These are phyloP conservation scores for Blastocystis sp. DNA, from an alignment of 352 stramenopile genomes.

Conservation along the genomic window DNA sequence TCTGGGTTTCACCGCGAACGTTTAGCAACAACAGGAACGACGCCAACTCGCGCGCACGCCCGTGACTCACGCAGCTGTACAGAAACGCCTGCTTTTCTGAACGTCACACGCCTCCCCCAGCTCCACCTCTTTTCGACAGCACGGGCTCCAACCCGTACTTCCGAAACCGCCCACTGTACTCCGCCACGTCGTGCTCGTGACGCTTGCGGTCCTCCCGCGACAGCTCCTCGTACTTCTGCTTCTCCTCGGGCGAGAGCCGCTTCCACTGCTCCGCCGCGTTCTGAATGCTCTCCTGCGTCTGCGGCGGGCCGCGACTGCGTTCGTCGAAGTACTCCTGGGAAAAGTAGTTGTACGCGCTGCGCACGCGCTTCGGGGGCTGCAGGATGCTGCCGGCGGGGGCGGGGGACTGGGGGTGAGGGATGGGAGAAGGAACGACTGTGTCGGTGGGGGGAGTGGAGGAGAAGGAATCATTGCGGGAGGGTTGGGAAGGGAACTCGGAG, in stretches of 20 bases:
- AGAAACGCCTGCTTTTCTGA: slow-evolving; percentile 27
- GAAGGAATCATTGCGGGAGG: too few relatives aligned
- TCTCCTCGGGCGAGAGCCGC: slow-evolving; percentile 30
- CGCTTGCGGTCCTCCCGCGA: slow-evolving; percentile 25
- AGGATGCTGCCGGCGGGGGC: background rate
- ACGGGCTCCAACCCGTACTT: background rate
- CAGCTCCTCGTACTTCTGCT: slow-evolving; percentile 1
- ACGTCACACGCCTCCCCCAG: background rate
- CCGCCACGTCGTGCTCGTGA: slow-evolving; percentile 3
- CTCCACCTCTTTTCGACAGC: slow-evolving; percentile 39
- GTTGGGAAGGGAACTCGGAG: background rate
- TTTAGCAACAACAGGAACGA: slow-evolving; percentile 41
- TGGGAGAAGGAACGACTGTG: too few relatives aligned
- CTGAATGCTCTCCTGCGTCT: slow-evolving; percentile 3
- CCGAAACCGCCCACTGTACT: background rate
- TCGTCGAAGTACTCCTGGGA: slow-evolving; percentile 59
- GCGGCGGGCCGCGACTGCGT: background rate
- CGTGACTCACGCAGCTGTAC: slow-evolving; percentile 11
- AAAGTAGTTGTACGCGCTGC: slow-evolving; percentile 68
- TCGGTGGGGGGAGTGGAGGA: too few relatives aligned
- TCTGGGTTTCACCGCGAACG: background rate
- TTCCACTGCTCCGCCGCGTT: slow-evolving; percentile 43
- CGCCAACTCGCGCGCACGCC: slow-evolving; percentile 2
- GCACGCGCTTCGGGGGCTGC: slow-evolving; percentile 40
- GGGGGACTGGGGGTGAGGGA: background rate